Base-by-base conservation (phyloP, 352 stramenopile species). In the Thraustotheca clavata region DNA sequence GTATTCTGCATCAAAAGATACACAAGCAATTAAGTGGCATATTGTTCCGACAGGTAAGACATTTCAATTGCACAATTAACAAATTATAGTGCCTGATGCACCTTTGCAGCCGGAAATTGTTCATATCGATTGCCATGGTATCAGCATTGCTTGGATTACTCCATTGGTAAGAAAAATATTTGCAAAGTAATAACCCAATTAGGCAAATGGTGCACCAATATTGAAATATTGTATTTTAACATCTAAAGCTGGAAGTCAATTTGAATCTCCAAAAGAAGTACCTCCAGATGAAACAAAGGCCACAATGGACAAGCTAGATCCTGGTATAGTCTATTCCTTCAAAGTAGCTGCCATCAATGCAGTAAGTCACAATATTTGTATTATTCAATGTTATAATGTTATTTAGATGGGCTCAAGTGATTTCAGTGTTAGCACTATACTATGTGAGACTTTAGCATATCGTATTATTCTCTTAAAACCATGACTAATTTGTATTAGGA, bases 371-470 rank as follows among this genome's bases (percentile, higher is more conserved):
- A 29, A 63, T 24, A 14, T 14, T 52, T 9, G n/a, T 9, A 52
- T 52, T 31, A 1, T 3, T 11, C n/a, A 6, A 14, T 20, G 26
- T 48, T 40, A 49, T 48, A 11, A 27, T 57, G 9, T 18, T 67
- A n/a, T 31, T 24, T 52, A 86, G 77, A 81, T 87, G 29, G 78
- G 76, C 2, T 55, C 29, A 3, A 87, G 81, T 33, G 52, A 39
- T 0, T 87, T 79, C 61, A 89, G 81, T 47, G 47, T 54, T 20
- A 8, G 65, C n/a, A 84, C 76, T 0, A 57, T 70, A 0, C 49
- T 71, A 0, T 68, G 80, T 3, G 76, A 86, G 47, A 91, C 81
- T 1, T 70, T 88, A 7, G 79, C 81, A 3, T 91, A 54, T 16
- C 55, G 55, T 63, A 55, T 26, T 35, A 29, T 29, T 20, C 20